Evolutionary conservation across 2,329 filamentous ascomycete species (phyloP).

Genomic region (Beauveria sp.): DNA sequence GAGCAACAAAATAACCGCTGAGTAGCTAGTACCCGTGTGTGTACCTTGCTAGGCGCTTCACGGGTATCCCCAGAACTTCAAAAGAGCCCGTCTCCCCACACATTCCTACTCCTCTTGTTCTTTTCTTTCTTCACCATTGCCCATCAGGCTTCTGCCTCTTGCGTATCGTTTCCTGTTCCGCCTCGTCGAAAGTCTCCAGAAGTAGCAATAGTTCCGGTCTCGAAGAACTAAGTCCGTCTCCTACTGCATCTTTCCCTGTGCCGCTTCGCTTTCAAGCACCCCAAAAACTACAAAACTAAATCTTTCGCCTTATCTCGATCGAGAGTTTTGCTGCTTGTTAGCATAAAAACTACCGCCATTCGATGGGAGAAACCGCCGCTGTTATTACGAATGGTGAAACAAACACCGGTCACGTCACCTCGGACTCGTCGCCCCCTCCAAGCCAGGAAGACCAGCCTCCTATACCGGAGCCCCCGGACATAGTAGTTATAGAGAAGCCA

Average conservation of each 20-base stretch:
- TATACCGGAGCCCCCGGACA: slow-evolving; percentile 31
- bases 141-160: slow-evolving; percentile 11
- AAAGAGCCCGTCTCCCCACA: slow-evolving; percentile 13
- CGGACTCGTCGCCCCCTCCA: slow-evolving; percentile 29
- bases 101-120: slow-evolving; percentile 17
- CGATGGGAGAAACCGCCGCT: slow-evolving; percentile 33
- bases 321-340: slow-evolving; percentile 11
- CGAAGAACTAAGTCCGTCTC: neutral
- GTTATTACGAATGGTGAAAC: slow-evolving; percentile 33
- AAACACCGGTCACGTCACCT: slow-evolving; percentile 27
- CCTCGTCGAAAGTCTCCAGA: neutral
- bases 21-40: neutral
- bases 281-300: slow-evolving; percentile 1
- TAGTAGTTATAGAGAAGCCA: slow-evolving; percentile 28
- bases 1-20: neutral
- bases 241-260: slow-evolving; percentile 14
- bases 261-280: neutral
- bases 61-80: neutral
- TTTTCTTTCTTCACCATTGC: slow-evolving; percentile 13
- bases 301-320: neutral
- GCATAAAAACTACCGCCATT: slow-evolving; percentile 24
- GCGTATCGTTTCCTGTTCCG: slow-evolving; percentile 6
- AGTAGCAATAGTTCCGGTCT: neutral
- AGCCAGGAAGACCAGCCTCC: slow-evolving; percentile 31
- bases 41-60: neutral